These are phyloP conservation scores for Rosellinia necatrix DNA, from an alignment of 2,329 filamentous ascomycete genomes.

Conservation along the genomic window DNA sequence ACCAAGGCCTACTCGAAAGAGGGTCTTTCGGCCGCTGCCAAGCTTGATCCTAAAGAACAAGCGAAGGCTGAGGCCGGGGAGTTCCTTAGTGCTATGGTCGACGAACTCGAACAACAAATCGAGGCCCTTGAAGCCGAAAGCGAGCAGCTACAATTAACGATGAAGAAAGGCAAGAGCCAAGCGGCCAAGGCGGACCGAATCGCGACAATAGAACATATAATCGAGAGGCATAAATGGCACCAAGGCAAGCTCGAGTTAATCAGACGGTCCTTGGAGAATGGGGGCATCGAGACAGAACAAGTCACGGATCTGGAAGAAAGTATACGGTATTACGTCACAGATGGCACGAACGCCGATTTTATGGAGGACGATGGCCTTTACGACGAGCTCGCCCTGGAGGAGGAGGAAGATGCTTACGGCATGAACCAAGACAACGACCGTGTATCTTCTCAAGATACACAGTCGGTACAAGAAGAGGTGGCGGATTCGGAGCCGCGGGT, in stretches of 20 bases:
- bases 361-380: constrained; percentile 95
- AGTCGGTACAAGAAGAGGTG: constrained; percentile 86
- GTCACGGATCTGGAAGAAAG: constrained; percentile 88
- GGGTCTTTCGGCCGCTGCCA: constrained; percentile 86
- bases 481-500: constrained; percentile 61
- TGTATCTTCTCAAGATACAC: constrained; percentile 92
- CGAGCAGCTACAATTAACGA: constrained; percentile 80
- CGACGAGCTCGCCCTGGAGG: constrained; percentile 88
- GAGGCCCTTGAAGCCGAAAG: constrained; percentile 90
- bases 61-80: constrained; percentile 88
- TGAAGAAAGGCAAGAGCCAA: constrained; percentile 96
- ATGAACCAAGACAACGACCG: constrained; percentile 80
- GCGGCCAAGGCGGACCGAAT: constrained; percentile 82
- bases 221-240: constrained; percentile 96
- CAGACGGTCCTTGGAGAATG: constrained; percentile 88
- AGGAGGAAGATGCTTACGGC: constrained; percentile 88
- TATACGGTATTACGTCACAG: constrained; percentile 93
- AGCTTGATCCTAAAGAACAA: constrained; percentile 96
- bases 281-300: constrained; percentile 82
- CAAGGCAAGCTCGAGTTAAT: constrained; percentile 90
- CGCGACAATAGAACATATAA: constrained; percentile 79
- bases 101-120: constrained; percentile 92
- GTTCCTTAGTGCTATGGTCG: constrained; percentile 84
- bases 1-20: constrained; percentile 99
- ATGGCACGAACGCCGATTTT: constrained; percentile 86